phyloP scores from a whole-genome alignment of 2,329 filamentous ascomycete genomes.

The Fusarium albidum region DNA sequence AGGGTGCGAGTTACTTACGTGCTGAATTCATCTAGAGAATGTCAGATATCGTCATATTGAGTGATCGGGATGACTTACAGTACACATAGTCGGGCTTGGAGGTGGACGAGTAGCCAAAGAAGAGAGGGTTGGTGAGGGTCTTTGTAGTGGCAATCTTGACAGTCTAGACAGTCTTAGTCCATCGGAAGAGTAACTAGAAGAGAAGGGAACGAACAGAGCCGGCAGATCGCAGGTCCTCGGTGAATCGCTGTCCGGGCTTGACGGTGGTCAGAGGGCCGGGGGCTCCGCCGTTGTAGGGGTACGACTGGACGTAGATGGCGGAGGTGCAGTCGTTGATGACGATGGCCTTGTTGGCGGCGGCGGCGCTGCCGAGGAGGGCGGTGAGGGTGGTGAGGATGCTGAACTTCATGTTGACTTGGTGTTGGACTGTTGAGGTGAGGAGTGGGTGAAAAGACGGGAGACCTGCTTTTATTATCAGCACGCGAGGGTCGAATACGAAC shows the following conservation, averaged over 20 bases:
- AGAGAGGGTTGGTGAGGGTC: constrained; percentile 48
- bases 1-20: too few species aligned
- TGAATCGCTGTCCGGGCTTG: constrained; percentile 44
- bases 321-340: constrained; percentile 47
- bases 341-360: constrained; percentile 46
- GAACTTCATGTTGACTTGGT: constrained; percentile 40
- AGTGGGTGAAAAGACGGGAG: neutral
- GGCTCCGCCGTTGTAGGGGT: constrained; percentile 43
- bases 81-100: constrained; percentile 48
- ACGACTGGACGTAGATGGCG: constrained; percentile 49
- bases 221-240: constrained; percentile 44
- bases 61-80: constrained; percentile 48
- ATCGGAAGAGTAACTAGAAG: neutral
- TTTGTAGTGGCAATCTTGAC: constrained; percentile 51
- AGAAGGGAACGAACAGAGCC: constrained; percentile 45
- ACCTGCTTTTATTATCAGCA: constrained; percentile 14
- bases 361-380: constrained; percentile 44
- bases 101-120: constrained; percentile 53
- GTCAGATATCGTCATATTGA: constrained; percentile 17
- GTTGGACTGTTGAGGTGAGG: constrained; percentile 6
- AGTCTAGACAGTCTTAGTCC: constrained; percentile 40
- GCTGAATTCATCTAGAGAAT: constrained; percentile 49
- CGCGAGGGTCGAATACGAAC: constrained; percentile 14
- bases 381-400: constrained; percentile 37
- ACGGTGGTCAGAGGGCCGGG: constrained; percentile 46